Conservation (phyloP, 495 filamentous ascomycete species). For the Penicillium egyptiacum region DNA sequence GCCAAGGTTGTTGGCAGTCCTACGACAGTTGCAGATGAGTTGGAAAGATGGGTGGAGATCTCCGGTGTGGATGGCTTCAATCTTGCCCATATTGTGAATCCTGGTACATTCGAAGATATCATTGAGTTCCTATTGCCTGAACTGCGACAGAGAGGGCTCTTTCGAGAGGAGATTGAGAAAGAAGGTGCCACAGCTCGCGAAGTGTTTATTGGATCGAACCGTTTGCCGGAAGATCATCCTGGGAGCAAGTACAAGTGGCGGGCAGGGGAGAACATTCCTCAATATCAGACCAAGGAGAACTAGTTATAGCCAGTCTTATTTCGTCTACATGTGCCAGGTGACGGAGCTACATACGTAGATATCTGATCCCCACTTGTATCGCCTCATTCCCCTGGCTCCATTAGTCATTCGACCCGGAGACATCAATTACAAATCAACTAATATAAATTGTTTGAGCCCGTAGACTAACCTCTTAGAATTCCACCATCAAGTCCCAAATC, state of each 20-base stretch:
- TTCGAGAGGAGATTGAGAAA: slow-evolving; percentile 51
- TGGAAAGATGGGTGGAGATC: slow-evolving; percentile 49
- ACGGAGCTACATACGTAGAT: no score
- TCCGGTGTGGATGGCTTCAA: slow-evolving; percentile 55
- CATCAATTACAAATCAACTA: slow-evolving; percentile 1
- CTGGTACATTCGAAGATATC: slow-evolving; percentile 56
- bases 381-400: no score
- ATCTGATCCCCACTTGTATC: no score
- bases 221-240: slow-evolving; percentile 33
- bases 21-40: slow-evolving; percentile 48
- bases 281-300: slow-evolving; percentile 10
- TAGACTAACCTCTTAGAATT: background rate
- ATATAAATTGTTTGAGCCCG: background rate
- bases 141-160: slow-evolving; percentile 48
- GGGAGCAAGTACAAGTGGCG: slow-evolving; percentile 36
- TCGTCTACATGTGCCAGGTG: no score
- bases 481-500: background rate
- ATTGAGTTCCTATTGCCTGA: slow-evolving; percentile 55
- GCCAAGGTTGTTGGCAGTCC: slow-evolving; percentile 49
- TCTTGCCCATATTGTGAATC: slow-evolving; percentile 53
- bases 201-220: slow-evolving; percentile 42
- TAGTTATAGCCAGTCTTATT: no score
- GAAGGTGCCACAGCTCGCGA: slow-evolving; percentile 53
- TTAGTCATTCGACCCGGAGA: no score
- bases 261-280: slow-evolving; percentile 25